Evolutionary conservation across 495 filamentous ascomycete genomes (phyloP), one percentile per base, ranked within the genome.

Genomic region (Hypoxylon perforatum): DNA sequence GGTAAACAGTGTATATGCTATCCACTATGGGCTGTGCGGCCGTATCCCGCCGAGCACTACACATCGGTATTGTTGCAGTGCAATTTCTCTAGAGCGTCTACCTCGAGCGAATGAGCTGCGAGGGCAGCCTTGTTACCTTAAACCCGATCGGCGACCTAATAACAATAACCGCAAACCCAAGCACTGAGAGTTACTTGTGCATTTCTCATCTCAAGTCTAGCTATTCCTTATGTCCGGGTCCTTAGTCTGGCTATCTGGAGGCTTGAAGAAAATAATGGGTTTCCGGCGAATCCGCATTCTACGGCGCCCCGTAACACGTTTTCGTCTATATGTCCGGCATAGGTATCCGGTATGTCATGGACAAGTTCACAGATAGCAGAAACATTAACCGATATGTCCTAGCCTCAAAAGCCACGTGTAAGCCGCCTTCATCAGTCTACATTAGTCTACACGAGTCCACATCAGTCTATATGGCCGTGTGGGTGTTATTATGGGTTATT

Each of bases 81-180:
- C 45, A 69, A 69, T 69, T 23, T 69, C 66, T 69, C 46, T 55
- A 53, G 38, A 61, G 39, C 55, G 25, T 53, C 14, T 51, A 19
- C 15, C 28, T 57, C 25, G 51, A 46, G 38, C 66, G 66, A 69
- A 69, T 69, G 56, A 69, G 61, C 28, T 3, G 45, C 61, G 47
- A 35, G 45, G 56, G 41, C 56, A 57, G 56, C 66, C 66, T 64
- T 61, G 56, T 49, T 23, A 56, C 66, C 14, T 41, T 38, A 64
- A 69, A 21, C 61, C 61, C 56, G 56, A 64, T 69, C 66, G 66
- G 66, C 66, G 66, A 69, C 66, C 66, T 64, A 69, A 69, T 69
- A 38, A 69, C 22, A 69, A 69, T 69, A 38, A 69, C 22, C 50
- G 42, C 46, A 49, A 22, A 28, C 35, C 19, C 30, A 61, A 54